Evolutionary conservation across 2,329 filamentous ascomycete species (phyloP), one percentile per base, ranked within the genome.

Genomic region (Diaporthe capsici): DNA sequence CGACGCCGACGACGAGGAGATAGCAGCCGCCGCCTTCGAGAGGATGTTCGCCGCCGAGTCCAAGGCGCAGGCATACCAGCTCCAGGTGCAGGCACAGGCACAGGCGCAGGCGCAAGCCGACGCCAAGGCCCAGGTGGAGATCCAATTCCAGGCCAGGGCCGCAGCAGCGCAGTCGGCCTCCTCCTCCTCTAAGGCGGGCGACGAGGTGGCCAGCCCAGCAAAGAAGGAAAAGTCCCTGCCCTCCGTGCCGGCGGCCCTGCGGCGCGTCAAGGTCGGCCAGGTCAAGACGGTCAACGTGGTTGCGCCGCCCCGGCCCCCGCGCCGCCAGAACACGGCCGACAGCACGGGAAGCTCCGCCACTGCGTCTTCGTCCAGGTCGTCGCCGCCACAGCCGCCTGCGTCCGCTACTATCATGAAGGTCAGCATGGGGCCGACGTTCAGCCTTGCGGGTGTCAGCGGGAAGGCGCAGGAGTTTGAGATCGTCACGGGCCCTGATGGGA

Each of bases 401-500:
- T 53, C 71, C 9, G 57, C 60, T 20, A 63, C 70, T 9, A 51
- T 60, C 17, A 58, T 77, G 73, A 75, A 71, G 70, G 55, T 75
- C 17, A 61, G 44, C 39, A 34, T 44, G 25, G 70, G 73, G 0
- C 76, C 73, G 7, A n/a, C 70, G 8, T 77, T 77, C 31, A 61
- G 76, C 47, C 61, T 77, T 25, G 76, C 76, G 22, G 70, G 71
- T 1, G 73, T 77, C 5, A 67, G 70, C 13, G 76, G 76, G 4
- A 75, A 75, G 76, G 63, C 74, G 22, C 76, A 77, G 70, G 76
- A 77, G 73, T 77, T 77, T 73, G 73, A 77, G 51, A 77, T 77
- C 31, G 71, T 77, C 13, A 71, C 73, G 2, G 72, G 72, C 0
- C 47, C 58, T 4, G 42, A 74, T 25, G 75, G 71, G 22, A 68